Conservation (phyloP, 495 filamentous ascomycete genomes). For the Schizothecium vesticola region DNA sequence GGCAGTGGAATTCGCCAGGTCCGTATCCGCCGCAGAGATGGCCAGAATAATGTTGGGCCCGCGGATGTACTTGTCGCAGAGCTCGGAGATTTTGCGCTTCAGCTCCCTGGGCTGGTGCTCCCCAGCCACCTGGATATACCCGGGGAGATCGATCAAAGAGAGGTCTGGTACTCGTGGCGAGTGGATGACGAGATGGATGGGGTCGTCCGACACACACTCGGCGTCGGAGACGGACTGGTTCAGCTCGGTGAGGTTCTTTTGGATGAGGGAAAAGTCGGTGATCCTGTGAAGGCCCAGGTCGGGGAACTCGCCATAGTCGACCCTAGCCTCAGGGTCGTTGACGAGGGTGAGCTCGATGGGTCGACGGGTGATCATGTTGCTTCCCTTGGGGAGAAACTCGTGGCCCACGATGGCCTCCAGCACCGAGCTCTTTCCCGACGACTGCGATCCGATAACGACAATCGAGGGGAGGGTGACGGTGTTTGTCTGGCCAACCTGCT, state of each 20-base stretch:
- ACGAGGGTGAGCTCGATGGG: constrained; percentile 96
- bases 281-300: constrained; percentile 86
- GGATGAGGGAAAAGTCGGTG: constrained; percentile 87
- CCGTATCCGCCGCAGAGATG: constrained; percentile 95
- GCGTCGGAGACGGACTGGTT: constrained; percentile 86
- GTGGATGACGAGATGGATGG: constrained; percentile 91
- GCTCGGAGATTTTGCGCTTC: constrained; percentile 90
- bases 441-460: constrained; percentile 97
- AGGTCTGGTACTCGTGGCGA: constrained; percentile 94
- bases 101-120: constrained; percentile 85
- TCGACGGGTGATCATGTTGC: constrained; percentile 95
- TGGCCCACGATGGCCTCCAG: constrained; percentile 96
- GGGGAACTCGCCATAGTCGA: constrained; percentile 95
- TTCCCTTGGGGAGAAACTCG: constrained; percentile 94
- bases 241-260: constrained; percentile 88
- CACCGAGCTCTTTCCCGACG: constrained; percentile 96
- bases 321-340: constrained; percentile 85
- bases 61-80: constrained; percentile 98
- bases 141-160: constrained; percentile 92
- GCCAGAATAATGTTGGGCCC: constrained; percentile 93
- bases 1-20: constrained; percentile 93
- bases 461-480: constrained; percentile 87
- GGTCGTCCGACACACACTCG: constrained; percentile 92
- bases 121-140: constrained; percentile 93
- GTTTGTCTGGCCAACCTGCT: constrained; percentile 84